These are phyloP conservation scores for Eutrema heterophyllum DNA, from an alignment of 345 rosid genomes.

Conservation along the genomic window DNA sequence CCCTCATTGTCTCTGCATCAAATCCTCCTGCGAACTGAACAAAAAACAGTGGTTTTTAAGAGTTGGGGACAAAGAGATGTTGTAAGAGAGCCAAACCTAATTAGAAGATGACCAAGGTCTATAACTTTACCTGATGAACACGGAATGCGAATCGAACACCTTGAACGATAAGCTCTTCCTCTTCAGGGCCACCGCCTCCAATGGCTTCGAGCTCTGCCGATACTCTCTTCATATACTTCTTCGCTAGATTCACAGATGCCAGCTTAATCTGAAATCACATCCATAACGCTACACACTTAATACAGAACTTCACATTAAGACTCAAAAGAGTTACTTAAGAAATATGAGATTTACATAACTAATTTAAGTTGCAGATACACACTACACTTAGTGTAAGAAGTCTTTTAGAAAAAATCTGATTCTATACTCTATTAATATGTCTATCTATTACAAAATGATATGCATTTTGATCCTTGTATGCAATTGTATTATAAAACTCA, in stretches of 20 bases:
- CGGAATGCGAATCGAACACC: conserved; percentile 96
- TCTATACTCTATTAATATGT: not conserved
- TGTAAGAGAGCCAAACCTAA: not conserved
- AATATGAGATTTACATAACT: not conserved
- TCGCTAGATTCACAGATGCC: conserved; percentile 88
- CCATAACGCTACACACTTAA: not conserved
- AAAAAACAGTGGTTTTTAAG: not conserved
- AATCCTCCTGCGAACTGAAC: conserved; percentile 94
- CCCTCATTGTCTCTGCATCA: conserved; percentile 91
- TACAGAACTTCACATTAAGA: not conserved
- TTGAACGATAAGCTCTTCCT: conserved; percentile 92
- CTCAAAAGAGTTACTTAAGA: too few species aligned
- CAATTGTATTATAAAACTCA: not conserved
- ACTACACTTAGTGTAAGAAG: not conserved
- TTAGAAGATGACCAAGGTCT: not conserved
- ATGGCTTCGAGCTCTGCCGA: conserved; percentile 77
- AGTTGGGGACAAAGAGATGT: not conserved
- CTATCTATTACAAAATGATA: not conserved
- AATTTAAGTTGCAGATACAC: not conserved
- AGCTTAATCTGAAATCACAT: conserved; percentile 62
- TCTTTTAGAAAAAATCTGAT: conserved; percentile 16
- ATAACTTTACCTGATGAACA: conserved; percentile 77
- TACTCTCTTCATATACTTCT: conserved; percentile 95
- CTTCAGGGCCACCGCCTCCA: conserved; percentile 61
- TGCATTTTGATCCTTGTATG: not conserved